Percentiles rank a stretch among this genome's conserved stretches.
phyloP scores from a whole-genome alignment of 139 green algal species.

The Penium margaritaceum region DNA sequence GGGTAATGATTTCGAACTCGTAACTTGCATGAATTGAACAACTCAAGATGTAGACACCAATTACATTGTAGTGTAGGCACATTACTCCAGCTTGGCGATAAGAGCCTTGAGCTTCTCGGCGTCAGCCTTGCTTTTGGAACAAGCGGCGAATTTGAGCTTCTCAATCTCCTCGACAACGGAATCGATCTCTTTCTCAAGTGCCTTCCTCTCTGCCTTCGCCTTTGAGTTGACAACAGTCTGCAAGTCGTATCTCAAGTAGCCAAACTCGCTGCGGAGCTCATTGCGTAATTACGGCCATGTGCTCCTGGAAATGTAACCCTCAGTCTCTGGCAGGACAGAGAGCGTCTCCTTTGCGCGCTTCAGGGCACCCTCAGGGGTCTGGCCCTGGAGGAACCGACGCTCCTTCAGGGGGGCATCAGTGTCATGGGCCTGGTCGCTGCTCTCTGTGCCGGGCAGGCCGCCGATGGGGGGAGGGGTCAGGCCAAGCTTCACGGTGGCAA shows the following conservation, averaged over 20 bases:
- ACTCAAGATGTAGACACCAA: too few relatives aligned
- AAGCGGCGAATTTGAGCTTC: too few relatives aligned
- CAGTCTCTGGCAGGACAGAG: too few relatives aligned
- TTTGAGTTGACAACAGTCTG: slow-evolving; percentile 30
- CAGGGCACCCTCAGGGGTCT: slow-evolving; percentile 1
- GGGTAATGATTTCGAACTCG: too few relatives aligned
- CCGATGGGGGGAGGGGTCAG: slow-evolving; percentile 10
- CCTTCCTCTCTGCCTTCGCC: slow-evolving; percentile 37
- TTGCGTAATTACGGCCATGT: slow-evolving; percentile 41
- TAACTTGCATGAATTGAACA: too few relatives aligned
- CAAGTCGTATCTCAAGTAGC: slow-evolving; percentile 32
- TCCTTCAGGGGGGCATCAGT: slow-evolving; percentile 38
- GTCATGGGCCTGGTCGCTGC: slow-evolving; percentile 30
- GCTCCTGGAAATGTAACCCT: slow-evolving; percentile 36
- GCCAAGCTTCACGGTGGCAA: slow-evolving; percentile 6
- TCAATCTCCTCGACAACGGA: too few relatives aligned
- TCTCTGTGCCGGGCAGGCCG: slow-evolving; percentile 30
- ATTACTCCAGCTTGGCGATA: too few relatives aligned
- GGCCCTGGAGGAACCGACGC: slow-evolving; percentile 33
- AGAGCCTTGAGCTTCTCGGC: too few relatives aligned
- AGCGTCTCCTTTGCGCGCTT: slow-evolving; percentile 32
- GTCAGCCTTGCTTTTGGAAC: too few relatives aligned
- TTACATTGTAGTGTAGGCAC: too few relatives aligned
- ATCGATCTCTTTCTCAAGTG: too few relatives aligned
- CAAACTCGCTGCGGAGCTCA: slow-evolving; percentile 28